Conservation (phyloP, 345 rosid species). For the Eutrema japonicum region DNA sequence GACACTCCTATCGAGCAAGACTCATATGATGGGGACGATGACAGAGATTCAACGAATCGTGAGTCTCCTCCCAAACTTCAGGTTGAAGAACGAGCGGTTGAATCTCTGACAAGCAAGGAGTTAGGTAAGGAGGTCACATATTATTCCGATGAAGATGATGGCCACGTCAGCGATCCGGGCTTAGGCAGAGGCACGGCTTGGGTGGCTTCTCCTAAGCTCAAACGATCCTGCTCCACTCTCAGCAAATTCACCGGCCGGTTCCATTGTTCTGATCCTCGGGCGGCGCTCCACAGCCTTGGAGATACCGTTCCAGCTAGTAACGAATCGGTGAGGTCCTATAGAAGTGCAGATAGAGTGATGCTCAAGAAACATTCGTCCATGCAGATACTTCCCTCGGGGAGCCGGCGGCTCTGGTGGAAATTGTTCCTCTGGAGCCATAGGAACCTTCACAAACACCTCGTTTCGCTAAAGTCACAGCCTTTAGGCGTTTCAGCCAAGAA, state of each 20-base stretch:
- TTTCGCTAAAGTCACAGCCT: slow-evolving; percentile 47
- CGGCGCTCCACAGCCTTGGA: slow-evolving; percentile 47
- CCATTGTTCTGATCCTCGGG: slow-evolving; percentile 49
- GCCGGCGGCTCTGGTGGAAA: slow-evolving; percentile 86
- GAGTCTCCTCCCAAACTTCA: slow-evolving; percentile 59
- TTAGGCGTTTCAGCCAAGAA: slow-evolving; percentile 43
- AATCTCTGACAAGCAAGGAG: slow-evolving; percentile 33
- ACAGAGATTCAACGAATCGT: slow-evolving; percentile 58
- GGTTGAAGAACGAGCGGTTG: slow-evolving; percentile 49
- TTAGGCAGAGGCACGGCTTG: slow-evolving; percentile 55
- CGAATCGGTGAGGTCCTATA: slow-evolving; percentile 54
- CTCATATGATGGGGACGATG: slow-evolving; percentile 70
- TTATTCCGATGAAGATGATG: slow-evolving; percentile 50
- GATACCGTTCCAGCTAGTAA: slow-evolving; percentile 44
- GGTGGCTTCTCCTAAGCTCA: slow-evolving; percentile 69
- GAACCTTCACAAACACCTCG: slow-evolving; percentile 60
- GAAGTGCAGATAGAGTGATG: slow-evolving; percentile 91
- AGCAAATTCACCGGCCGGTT: slow-evolving; percentile 47
- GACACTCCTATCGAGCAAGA: slow-evolving; percentile 43
- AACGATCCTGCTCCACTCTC: slow-evolving; percentile 81
- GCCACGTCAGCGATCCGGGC: slow-evolving; percentile 91
- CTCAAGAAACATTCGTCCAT: slow-evolving; percentile 88
- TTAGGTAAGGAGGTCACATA: slow-evolving; percentile 25
- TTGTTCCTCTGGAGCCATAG: slow-evolving; percentile 95
- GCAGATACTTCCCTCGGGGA: slow-evolving; percentile 89